phyloP scores from a whole-genome alignment of 768 basidiomycete species.

The Strobilomyces dryophilus region DNA sequence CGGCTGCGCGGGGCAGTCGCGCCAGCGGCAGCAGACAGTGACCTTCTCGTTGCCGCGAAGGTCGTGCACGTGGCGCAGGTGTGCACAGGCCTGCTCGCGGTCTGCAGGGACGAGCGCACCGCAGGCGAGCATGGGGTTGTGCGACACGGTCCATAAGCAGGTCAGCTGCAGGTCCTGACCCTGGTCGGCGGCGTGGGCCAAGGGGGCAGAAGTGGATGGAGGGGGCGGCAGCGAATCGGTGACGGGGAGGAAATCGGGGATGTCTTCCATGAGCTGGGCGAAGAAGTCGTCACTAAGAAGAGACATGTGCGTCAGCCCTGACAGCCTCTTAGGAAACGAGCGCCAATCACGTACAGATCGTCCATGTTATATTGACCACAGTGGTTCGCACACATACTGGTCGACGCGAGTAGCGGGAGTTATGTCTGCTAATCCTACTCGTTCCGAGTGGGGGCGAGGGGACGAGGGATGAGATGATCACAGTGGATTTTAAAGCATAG shows the following conservation, averaged over 20 bases:
- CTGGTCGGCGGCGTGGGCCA: background rate
- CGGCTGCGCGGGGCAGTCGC: conserved; percentile 4
- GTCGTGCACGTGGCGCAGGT: conserved; percentile 11
- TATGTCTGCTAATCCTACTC: too few species aligned
- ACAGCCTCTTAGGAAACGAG: background rate
- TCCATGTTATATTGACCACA: background rate
- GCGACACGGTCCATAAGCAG: conserved; percentile 11
- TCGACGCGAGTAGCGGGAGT: background rate
- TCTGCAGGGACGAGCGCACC: conserved; percentile 2
- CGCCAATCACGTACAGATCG: conserved; percentile 9
- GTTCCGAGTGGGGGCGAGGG: background rate
- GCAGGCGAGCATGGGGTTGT: background rate
- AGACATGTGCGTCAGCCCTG: background rate
- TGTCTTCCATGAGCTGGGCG: conserved; percentile 8
- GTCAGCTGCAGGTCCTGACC: background rate
- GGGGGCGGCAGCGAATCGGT: background rate
- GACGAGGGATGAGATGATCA: background rate
- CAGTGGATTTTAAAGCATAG: conserved; percentile 4
- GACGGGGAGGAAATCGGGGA: background rate
- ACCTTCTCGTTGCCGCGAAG: conserved; percentile 18
- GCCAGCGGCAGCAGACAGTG: conserved; percentile 9
- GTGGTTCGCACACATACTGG: conserved; percentile 1
- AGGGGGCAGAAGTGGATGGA: background rate
- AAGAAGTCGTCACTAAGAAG: conserved; percentile 12
- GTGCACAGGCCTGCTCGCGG: conserved; percentile 1